Conservation (phyloP, 2,329 filamentous ascomycete genomes). For the Fragosphaeria purpurea region DNA sequence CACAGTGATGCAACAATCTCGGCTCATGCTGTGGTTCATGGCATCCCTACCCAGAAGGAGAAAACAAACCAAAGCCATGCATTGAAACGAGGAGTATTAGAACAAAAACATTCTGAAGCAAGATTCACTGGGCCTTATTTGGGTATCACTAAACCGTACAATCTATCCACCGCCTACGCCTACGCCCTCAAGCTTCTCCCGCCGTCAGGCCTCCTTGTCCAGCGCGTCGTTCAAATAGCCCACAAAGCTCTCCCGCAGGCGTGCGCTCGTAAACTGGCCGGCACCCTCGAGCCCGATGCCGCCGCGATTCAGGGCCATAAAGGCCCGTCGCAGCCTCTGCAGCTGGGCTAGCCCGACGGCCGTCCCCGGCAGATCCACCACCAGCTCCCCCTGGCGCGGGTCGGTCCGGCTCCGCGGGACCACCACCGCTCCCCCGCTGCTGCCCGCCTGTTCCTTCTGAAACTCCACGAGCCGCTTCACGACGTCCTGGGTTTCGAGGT, state of each 20-base stretch:
- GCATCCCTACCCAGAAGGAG: no score
- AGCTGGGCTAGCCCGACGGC: slow-evolving; percentile 63
- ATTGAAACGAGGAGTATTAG: no score
- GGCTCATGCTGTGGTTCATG: no score
- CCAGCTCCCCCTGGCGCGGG: slow-evolving; percentile 26
- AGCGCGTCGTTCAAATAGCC: slow-evolving; percentile 57
- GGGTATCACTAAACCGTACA: no score
- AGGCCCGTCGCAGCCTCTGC: slow-evolving; percentile 68
- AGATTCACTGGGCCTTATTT: no score
- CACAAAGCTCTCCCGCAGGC: slow-evolving; percentile 54
- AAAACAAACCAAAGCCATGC: no score
- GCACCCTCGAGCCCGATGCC: slow-evolving; percentile 51
- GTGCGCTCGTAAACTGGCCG: slow-evolving; percentile 41
- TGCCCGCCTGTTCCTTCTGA: slow-evolving; percentile 56
- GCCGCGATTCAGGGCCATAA: slow-evolving; percentile 64
- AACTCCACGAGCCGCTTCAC: slow-evolving; percentile 59
- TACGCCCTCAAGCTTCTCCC: neutral
- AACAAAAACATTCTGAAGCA: no score
- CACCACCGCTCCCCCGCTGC: slow-evolving; percentile 45
- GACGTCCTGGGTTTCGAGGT: slow-evolving; percentile 68
- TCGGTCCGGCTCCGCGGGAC: slow-evolving; percentile 27
- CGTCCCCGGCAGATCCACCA: slow-evolving; percentile 55
- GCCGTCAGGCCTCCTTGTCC: slow-evolving; percentile 41
- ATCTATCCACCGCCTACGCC: no score
- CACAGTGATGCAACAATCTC: no score